phyloP scores from a whole-genome alignment of 2,329 filamentous ascomycete species.

The Aspergillus pseudotamarii region DNA sequence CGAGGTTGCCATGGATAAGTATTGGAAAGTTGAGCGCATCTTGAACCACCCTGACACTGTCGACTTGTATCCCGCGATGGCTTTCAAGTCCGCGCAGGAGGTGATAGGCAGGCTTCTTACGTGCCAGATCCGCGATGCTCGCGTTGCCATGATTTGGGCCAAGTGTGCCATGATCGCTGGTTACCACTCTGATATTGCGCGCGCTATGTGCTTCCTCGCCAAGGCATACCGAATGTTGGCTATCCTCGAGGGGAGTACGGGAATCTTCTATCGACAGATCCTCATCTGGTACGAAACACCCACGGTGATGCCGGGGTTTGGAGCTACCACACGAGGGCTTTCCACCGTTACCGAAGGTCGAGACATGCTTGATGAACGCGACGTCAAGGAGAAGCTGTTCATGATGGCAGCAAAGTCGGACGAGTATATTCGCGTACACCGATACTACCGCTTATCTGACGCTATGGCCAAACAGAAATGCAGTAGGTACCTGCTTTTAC shows the following conservation, averaged over 20 bases:
- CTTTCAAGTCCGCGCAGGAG: conserved; percentile 15
- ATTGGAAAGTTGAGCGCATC: conserved; percentile 9
- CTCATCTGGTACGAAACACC: conserved; percentile 10
- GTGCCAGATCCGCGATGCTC: conserved; percentile 15
- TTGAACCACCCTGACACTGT: conserved; percentile 9
- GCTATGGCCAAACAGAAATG: neutral
- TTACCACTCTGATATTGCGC: conserved; percentile 27
- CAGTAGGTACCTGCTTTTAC: neutral
- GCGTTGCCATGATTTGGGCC: conserved; percentile 19
- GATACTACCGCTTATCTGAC: conserved; percentile 10
- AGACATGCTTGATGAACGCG: neutral
- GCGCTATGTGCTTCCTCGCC: conserved; percentile 23
- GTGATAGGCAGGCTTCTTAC: conserved; percentile 10
- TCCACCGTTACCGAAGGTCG: conserved; percentile 12
- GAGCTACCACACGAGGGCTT: conserved; percentile 18
- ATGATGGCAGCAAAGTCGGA: conserved; percentile 16
- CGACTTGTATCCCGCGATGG: conserved; percentile 16
- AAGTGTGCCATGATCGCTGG: conserved; percentile 27
- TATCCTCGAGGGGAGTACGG: conserved; percentile 15
- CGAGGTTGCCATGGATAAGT: conserved; percentile 18
- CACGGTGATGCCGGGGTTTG: conserved; percentile 18
- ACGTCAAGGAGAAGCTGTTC: conserved; percentile 18
- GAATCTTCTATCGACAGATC: conserved; percentile 11
- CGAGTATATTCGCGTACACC: conserved; percentile 17
- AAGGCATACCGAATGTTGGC: conserved; percentile 16